Evolutionary conservation across 441 rosid genomes (phyloP), one percentile per base, ranked within the genome.

Genomic region (Breynia disticha): DNA sequence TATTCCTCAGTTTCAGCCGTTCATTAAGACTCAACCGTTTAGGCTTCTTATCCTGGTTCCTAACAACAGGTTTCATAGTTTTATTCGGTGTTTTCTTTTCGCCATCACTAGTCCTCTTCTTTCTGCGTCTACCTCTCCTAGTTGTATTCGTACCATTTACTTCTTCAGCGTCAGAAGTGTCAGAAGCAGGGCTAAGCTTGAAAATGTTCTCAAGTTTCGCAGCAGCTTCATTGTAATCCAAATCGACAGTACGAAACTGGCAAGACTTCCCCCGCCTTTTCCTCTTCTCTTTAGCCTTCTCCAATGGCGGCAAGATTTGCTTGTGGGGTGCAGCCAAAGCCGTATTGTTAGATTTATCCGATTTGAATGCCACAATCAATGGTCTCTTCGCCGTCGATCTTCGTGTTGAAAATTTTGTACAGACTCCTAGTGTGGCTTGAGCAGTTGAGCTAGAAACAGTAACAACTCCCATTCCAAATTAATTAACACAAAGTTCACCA

Each of bases 161-260:
- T 21, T 64, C 81, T 19, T 72, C 76, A 21, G 52, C 76, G n/a
- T 76, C 73, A 2, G 59, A 64, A 16, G 68, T 56, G 13, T 49
- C 62, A 17, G 63, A 52, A 5, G 73, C 48, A 15, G 93, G 84
- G 67, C 95, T 82, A 69, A 85, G 95, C 75, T 81, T 84, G 79
- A 62, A 90, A 46, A 90, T 70, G 54, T 48, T 84, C 60, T 90
- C 97, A 46, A 90, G 85, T 57, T 83, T 90, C n/a, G 87, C 88
- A 15, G 97, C 96, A 5, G 88, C 95, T 70, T 84, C 96, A 54
- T 77, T 75, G 77, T 85, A 87, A 69, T 90, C 96, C 51, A 82
- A 50, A 14, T 79, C 84, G 62, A 65, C 53, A 2, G 78, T 50
- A 46, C 66, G 59, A 0, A 52, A 41, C 43, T 65, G 80, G 55